Evolutionary conservation across 202 grass and related monocot species (phyloP).

Genomic region (Schoenoplectus tabernaemontani): DNA sequence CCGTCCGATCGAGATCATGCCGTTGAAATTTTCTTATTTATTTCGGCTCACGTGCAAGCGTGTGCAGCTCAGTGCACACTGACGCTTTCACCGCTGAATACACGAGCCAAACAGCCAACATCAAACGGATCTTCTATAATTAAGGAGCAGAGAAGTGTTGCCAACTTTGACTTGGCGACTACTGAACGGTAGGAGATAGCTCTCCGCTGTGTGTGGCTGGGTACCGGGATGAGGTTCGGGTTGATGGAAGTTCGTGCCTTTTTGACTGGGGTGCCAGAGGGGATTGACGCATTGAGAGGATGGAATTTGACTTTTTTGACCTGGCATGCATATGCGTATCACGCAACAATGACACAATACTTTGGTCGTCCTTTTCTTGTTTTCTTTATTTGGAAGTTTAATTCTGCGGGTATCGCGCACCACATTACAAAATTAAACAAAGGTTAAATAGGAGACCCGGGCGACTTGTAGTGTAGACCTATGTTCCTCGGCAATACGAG

Average conservation of each 20-base stretch:
- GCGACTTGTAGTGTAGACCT: no score
- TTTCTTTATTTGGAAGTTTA: neutral
- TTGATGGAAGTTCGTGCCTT: constrained; percentile 16
- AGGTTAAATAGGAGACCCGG: no score
- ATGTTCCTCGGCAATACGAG: no score
- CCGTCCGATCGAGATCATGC: neutral
- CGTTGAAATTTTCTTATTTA: neutral
- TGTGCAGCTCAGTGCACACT: constrained; percentile 4
- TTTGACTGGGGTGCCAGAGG: constrained; percentile 12
- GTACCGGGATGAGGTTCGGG: neutral
- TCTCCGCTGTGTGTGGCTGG: neutral
- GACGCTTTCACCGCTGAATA: neutral
- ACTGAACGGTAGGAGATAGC: neutral
- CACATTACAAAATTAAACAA: no score
- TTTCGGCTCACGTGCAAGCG: neutral
- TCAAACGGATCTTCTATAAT: neutral
- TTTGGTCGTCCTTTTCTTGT: constrained; percentile 4
- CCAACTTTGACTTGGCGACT: no score
- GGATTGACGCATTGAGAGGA: constrained; percentile 25
- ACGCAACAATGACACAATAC: neutral
- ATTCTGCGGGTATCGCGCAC: no score
- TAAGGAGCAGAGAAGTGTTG: neutral
- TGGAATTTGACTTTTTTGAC: constrained; percentile 38
- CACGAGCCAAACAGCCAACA: neutral
- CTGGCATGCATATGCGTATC: neutral